Percentiles rank a stretch among this genome's conserved stretches.
Evolutionary conservation across 2,329 filamentous ascomycete species (phyloP).

Genomic region (Remersonia thermophila): DNA sequence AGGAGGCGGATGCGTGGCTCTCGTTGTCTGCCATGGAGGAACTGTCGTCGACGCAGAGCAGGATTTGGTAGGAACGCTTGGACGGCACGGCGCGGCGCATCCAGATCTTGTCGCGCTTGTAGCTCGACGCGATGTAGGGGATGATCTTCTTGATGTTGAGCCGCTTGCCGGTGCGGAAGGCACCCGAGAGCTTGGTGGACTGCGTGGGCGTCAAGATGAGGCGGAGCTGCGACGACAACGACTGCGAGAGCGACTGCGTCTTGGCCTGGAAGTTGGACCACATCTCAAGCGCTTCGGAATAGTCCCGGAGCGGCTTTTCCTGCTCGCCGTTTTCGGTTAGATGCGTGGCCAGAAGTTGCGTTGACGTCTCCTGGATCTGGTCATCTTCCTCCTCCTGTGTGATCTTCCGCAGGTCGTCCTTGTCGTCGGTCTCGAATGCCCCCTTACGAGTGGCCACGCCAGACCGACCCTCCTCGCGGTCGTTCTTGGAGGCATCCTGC

Average conservation of each 20-base stretch:
- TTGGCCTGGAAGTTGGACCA: slow-evolving; percentile 78
- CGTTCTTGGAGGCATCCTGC: slow-evolving; percentile 28
- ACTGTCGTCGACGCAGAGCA: slow-evolving; percentile 93
- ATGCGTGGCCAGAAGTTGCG: slow-evolving; percentile 62
- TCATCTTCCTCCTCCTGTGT: slow-evolving; percentile 32
- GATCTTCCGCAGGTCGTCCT: slow-evolving; percentile 20
- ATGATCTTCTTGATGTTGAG: slow-evolving; percentile 99
- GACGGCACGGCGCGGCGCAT: slow-evolving; percentile 86
- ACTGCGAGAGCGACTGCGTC: slow-evolving; percentile 76
- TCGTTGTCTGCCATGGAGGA: slow-evolving; percentile 71
- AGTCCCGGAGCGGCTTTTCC: slow-evolving; percentile 32
- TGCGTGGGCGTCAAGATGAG: slow-evolving; percentile 91
- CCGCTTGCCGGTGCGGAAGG: slow-evolving; percentile 93
- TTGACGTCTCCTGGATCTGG: slow-evolving; percentile 41
- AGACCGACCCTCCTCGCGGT: slow-evolving; percentile 42
- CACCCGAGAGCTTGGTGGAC: slow-evolving; percentile 89
- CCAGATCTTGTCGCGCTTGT: slow-evolving; percentile 99
- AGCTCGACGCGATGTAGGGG: slow-evolving; percentile 93
- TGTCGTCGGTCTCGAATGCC: slow-evolving; percentile 40
- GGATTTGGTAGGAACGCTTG: slow-evolving; percentile 91
- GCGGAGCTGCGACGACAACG: slow-evolving; percentile 85
- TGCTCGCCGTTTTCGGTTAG: slow-evolving; percentile 32
- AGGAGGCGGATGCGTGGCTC: not conserved
- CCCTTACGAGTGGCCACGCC: slow-evolving; percentile 49
- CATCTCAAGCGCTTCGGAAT: slow-evolving; percentile 51